Conservation (phyloP, 352 stramenopile genomes). For the Aphanomyces invadans region DNA sequence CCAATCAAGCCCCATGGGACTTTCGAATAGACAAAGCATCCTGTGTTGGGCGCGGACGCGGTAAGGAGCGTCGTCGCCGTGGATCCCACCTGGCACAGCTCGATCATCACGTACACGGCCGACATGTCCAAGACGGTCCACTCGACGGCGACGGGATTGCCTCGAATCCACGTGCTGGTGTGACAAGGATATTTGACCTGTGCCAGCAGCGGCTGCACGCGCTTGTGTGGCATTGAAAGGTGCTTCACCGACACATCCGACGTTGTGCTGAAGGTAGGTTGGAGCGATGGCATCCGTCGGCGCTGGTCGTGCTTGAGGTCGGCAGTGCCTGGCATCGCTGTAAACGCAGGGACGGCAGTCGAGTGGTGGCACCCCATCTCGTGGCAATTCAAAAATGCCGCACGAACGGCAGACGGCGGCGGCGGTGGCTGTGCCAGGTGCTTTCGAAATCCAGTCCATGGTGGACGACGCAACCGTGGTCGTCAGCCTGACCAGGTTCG, state of each 20-base stretch:
- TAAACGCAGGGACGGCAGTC: not conserved
- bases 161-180: slow-evolving; percentile 57
- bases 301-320: too few relatives aligned
- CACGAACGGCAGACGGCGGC: not conserved
- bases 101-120: slow-evolving; percentile 49
- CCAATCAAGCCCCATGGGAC: slow-evolving; percentile 81
- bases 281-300: not conserved
- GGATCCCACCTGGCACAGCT: slow-evolving; percentile 58
- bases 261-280: not conserved
- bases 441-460: not conserved
- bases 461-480: too few relatives aligned
- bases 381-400: not conserved
- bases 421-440: not conserved
- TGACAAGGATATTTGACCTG: slow-evolving; percentile 35
- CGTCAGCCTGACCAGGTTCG: not conserved
- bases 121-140: slow-evolving; percentile 55
- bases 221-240: not conserved
- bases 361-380: not conserved
- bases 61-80: slow-evolving; percentile 62
- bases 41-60: slow-evolving; percentile 51
- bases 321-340: not conserved
- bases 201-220: slow-evolving; percentile 29
- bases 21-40: slow-evolving; percentile 60
- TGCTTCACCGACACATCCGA: not conserved
- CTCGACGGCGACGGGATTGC: slow-evolving; percentile 54